phyloP scores from a whole-genome alignment of 306 rosid genomes.

The Psophocarpus tetragonolobus region DNA sequence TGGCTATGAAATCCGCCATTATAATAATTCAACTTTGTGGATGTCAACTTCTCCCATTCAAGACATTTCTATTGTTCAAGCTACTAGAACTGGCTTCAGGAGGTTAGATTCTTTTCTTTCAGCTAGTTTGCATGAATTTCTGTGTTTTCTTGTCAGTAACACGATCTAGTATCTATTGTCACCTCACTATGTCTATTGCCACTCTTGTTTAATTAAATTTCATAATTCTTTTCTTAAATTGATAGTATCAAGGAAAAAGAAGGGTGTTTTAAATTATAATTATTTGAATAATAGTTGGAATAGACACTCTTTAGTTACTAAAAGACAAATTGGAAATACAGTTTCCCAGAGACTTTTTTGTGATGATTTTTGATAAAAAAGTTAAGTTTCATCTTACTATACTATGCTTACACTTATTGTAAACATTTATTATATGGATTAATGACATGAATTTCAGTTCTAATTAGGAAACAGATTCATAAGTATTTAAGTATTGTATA shows the following conservation, averaged over 20 bases:
- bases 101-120: background rate
- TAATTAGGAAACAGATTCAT: background rate
- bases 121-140: background rate
- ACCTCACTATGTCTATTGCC: background rate
- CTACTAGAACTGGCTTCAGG: background rate
- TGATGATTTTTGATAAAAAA: background rate
- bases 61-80: constrained; percentile 2
- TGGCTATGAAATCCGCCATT: background rate
- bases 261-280: background rate
- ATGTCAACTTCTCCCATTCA: constrained; percentile 9
- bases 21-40: background rate
- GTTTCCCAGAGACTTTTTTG: too few species aligned
- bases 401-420: background rate
- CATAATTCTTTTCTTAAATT: background rate
- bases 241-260: background rate
- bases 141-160: background rate
- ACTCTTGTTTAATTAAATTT: background rate
- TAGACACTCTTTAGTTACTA: background rate
- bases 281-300: background rate
- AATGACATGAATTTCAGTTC: background rate
- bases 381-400: background rate
- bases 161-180: background rate
- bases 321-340: background rate
- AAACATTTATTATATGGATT: background rate
- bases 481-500: background rate